A percentile compares a stretch with the other conserved stretches of the same genome.
Evolutionary conservation across 2,329 filamentous ascomycete species (phyloP).

Genomic region (Chaetomium olivaceum): DNA sequence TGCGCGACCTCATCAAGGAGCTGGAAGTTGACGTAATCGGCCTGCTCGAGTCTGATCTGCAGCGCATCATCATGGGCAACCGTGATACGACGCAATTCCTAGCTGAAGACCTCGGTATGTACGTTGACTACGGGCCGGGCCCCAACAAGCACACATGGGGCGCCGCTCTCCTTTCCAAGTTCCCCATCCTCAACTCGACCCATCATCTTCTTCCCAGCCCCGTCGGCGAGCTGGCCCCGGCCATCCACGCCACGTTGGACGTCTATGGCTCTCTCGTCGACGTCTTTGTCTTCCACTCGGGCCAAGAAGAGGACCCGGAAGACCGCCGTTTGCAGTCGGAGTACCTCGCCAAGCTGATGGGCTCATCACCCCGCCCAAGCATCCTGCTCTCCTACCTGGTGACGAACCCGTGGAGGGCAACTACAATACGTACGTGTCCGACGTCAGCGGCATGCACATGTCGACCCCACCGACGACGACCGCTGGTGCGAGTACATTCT

Average conservation of each 20-base stretch:
- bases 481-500: constrained; percentile 99
- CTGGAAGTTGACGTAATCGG: constrained; percentile 97
- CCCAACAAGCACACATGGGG: constrained; percentile 99
- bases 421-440: constrained; percentile 92
- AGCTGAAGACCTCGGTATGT: constrained; percentile 97
- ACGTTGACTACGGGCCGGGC: constrained; percentile 93
- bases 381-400: constrained; percentile 92
- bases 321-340: constrained; percentile 83
- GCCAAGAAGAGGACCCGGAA: constrained; percentile 93
- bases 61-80: constrained; percentile 99
- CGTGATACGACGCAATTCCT: constrained; percentile 93
- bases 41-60: constrained; percentile 88
- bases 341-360: constrained; percentile 89
- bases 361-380: constrained; percentile 72
- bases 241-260: constrained; percentile 94
- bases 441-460: constrained; percentile 87
- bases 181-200: constrained; percentile 94
- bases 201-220: constrained; percentile 93
- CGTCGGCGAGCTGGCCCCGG: constrained; percentile 90
- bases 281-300: constrained; percentile 97
- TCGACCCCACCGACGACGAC: constrained; percentile 91
- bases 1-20: constrained; percentile 87
- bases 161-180: constrained; percentile 87
- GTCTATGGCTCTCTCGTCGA: constrained; percentile 89
- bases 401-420: constrained; percentile 88